phyloP scores from a whole-genome alignment of 1,139 yeast genomes.

The Arxiozyma bovina region DNA sequence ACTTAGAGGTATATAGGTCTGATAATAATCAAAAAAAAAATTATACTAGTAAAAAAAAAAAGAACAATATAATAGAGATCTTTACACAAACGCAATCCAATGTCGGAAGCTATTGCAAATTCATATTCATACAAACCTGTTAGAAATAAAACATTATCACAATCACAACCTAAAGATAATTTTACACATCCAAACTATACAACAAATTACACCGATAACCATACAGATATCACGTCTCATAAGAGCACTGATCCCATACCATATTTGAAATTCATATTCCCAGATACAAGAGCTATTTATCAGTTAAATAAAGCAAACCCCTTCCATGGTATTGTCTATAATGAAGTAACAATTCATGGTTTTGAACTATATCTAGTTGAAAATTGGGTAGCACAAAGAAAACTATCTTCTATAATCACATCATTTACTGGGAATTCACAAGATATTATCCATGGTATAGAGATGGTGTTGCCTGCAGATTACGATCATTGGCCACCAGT shows the following conservation, averaged over 20 bases:
- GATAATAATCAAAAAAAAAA: too few relatives aligned
- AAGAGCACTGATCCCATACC: constrained; percentile 2
- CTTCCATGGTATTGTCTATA: constrained; percentile 34
- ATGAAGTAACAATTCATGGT: constrained; percentile 48
- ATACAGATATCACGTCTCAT: background rate
- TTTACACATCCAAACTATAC: background rate
- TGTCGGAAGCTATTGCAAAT: constrained; percentile 7
- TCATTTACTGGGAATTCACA: constrained; percentile 76
- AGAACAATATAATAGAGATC: background rate
- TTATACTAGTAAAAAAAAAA: too few relatives aligned
- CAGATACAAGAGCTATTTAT: constrained; percentile 47
- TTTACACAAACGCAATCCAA: background rate
- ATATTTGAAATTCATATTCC: constrained; percentile 33
- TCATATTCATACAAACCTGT: constrained; percentile 1
- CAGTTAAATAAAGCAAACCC: constrained; percentile 35
- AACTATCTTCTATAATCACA: constrained; percentile 58
- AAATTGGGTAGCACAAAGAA: constrained; percentile 81
- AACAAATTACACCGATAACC: background rate
- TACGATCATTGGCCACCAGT: constrained; percentile 48
- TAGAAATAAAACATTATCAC: background rate
- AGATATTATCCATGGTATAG: constrained; percentile 53
- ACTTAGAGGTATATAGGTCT: background rate
- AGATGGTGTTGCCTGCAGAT: constrained; percentile 52
- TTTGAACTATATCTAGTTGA: constrained; percentile 86
- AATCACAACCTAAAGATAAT: background rate